Percentiles rank a stretch among this genome's conserved stretches.
Evolutionary conservation across 345 rosid genomes (phyloP).

Genomic region (Passiflora organensis): DNA sequence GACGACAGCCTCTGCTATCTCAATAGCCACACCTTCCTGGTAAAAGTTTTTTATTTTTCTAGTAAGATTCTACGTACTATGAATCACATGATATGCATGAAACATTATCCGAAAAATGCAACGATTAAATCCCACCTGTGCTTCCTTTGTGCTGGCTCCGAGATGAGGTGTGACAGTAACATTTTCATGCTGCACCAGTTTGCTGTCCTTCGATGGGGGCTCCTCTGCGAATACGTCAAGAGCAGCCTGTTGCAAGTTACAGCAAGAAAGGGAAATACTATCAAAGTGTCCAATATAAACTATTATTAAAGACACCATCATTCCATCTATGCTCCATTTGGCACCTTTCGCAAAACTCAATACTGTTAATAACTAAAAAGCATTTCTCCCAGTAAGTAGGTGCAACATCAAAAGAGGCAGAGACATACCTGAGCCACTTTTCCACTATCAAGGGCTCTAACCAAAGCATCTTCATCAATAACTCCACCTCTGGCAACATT

Average conservation of each 20-base stretch:
- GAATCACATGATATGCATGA: neutral
- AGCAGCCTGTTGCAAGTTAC: conserved; percentile 47
- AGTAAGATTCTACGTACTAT: neutral
- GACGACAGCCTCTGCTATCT: conserved; percentile 83
- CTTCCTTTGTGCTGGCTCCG: conserved; percentile 91
- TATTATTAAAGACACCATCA: no score
- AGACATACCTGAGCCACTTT: conserved; percentile 62
- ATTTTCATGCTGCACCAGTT: conserved; percentile 58
- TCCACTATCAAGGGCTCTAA: conserved; percentile 63
- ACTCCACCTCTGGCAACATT: conserved; percentile 93
- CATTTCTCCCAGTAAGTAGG: no score
- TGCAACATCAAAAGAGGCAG: neutral
- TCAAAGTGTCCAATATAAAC: no score
- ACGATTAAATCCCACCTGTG: conserved; percentile 41
- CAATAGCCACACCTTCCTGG: conserved; percentile 86
- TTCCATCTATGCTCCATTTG: no score
- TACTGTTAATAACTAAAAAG: no score
- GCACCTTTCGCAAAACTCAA: no score
- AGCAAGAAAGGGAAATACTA: neutral
- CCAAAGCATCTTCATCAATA: conserved; percentile 74
- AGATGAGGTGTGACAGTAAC: conserved; percentile 86
- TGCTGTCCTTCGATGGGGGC: conserved; percentile 59
- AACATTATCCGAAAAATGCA: neutral
- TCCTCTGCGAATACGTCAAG: conserved; percentile 73
- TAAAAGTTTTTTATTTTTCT: neutral